Percentiles rank a stretch among this genome's conserved stretches.
phyloP scores from a whole-genome alignment of 768 basidiomycete species.

The Pisolithus microcarpus region DNA sequence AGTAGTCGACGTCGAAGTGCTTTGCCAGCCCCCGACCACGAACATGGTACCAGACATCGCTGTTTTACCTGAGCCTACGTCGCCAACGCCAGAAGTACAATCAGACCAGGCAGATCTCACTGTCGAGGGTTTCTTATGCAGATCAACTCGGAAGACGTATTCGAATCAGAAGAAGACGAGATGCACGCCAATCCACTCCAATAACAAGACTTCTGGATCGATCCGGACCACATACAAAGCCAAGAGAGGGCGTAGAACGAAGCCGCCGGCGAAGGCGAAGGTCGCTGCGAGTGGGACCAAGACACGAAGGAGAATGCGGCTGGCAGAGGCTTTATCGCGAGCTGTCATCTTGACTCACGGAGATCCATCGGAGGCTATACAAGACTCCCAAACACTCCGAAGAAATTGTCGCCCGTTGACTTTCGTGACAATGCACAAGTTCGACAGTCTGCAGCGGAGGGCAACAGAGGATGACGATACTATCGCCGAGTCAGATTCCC shows the following conservation, averaged over 20 bases:
- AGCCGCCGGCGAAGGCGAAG: neutral
- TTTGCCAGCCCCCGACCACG: neutral
- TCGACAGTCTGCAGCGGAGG: slow-evolving; percentile 1
- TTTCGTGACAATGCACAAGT: slow-evolving; percentile 23
- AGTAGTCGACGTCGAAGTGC: neutral
- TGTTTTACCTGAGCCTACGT: slow-evolving; percentile 6
- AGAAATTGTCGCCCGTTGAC: slow-evolving; percentile 18
- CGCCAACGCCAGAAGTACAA: too few relatives aligned
- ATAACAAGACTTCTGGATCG: neutral
- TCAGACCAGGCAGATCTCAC: slow-evolving; percentile 8
- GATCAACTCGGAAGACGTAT: neutral
- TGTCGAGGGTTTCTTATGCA: slow-evolving; percentile 21
- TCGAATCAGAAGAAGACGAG: neutral
- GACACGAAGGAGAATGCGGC: slow-evolving; percentile 2
- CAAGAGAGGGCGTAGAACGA: slow-evolving; percentile 15
- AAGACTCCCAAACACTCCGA: slow-evolving; percentile 2
- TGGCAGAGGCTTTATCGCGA: slow-evolving; percentile 15
- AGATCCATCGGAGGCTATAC: slow-evolving; percentile 15
- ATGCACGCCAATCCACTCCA: neutral
- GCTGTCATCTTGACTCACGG: slow-evolving; percentile 22
- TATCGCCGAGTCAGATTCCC: neutral
- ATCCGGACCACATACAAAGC: neutral
- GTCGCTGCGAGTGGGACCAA: neutral
- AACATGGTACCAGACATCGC: slow-evolving; percentile 15
- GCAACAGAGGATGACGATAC: neutral